phyloP scores from a whole-genome alignment of 306 rosid genomes.

The Oxytropis ochrocephala region DNA sequence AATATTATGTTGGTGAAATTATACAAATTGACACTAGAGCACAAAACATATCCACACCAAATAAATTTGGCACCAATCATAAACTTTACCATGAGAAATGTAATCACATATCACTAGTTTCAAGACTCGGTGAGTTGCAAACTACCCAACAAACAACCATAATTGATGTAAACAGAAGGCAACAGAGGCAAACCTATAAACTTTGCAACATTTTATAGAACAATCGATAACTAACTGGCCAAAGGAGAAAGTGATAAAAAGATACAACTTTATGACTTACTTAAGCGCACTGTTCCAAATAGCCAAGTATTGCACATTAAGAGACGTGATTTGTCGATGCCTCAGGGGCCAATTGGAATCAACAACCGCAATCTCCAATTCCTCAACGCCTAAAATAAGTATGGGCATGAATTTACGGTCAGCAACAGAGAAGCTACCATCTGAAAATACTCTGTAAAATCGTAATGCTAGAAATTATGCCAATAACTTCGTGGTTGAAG shows the following conservation, averaged over 20 bases:
- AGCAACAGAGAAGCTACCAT: conserved; percentile 17
- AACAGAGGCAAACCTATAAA: not conserved
- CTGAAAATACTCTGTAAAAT: conserved; percentile 10
- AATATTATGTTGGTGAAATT: not conserved
- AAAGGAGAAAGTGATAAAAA: not conserved
- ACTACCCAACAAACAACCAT: conserved; percentile 14
- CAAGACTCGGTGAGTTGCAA: conserved; percentile 7
- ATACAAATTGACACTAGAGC: not conserved
- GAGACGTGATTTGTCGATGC: conserved; percentile 51
- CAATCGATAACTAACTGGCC: not conserved
- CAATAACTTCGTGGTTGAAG: conserved; percentile 3
- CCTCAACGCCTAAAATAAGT: conserved; percentile 58
- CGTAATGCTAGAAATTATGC: not conserved
- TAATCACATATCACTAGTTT: not conserved
- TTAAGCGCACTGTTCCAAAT: conserved; percentile 36
- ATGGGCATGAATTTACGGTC: conserved; percentile 18
- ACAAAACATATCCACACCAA: conserved; percentile 8
- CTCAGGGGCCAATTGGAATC: conserved; percentile 64
- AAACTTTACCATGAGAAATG: not conserved
- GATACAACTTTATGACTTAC: conserved; percentile 42
- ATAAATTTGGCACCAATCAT: conserved; percentile 2
- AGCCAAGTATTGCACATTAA: conserved; percentile 57
- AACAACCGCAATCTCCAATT: conserved; percentile 60
- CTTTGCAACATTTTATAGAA: conserved; percentile 3
- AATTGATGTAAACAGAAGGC: not conserved